Conservation (phyloP, 768 basidiomycete species). For the Hericium erinaceus region DNA sequence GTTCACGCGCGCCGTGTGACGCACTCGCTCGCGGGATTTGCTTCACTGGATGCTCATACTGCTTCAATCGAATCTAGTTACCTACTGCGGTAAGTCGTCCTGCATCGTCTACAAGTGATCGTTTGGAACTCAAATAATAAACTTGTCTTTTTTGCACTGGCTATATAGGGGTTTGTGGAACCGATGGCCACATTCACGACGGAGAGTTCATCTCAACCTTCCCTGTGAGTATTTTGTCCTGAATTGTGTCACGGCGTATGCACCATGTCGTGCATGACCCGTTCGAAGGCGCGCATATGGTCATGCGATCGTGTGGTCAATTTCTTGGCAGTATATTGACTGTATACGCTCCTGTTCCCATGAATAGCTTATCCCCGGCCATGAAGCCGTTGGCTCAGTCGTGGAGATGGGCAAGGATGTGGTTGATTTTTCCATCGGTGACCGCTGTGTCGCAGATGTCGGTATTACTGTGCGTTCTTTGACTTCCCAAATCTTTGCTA, state of each 20-base stretch:
- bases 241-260: neutral
- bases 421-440: constrained; percentile 64
- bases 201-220: constrained; percentile 68
- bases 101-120: neutral
- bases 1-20: neutral
- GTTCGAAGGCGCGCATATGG: too few species aligned
- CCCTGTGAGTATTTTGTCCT: constrained; percentile 34
- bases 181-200: constrained; percentile 52
- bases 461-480: constrained; percentile 46
- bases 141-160: neutral
- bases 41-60: neutral
- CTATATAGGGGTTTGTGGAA: constrained; percentile 54
- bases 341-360: neutral
- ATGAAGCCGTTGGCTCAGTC: constrained; percentile 66
- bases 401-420: constrained; percentile 76
- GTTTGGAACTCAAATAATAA: neutral
- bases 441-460: constrained; percentile 80
- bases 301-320: neutral
- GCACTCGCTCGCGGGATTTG: neutral
- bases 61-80: neutral
- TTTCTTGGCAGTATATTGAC: neutral
- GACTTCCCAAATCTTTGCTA: neutral
- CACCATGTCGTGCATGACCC: too few species aligned
- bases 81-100: neutral
- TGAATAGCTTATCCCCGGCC: constrained; percentile 57